Evolutionary conservation across 23 red algal genomes (phyloP).

Genomic region (Gracilaria gracilis): DNA sequence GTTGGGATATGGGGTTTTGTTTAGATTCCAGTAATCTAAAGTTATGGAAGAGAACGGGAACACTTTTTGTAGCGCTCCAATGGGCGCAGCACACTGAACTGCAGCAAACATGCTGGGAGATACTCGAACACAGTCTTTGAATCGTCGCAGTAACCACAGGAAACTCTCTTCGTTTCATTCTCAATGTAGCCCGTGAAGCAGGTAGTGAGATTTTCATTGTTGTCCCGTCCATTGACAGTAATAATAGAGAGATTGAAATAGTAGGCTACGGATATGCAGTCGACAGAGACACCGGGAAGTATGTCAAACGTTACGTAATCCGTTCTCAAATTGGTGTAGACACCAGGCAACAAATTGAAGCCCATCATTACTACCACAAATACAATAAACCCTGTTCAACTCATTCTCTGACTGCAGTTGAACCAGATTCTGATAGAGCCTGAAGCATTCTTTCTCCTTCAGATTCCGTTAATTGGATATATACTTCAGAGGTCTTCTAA

Average conservation of each 20-base stretch:
- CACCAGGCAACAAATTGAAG: not conserved
- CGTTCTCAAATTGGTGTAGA: not conserved
- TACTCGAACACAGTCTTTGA: not conserved
- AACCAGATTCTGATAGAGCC: not conserved
- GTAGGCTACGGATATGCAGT: not conserved
- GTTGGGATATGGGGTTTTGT: not conserved
- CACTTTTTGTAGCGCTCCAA: not conserved
- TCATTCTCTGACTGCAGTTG: not conserved
- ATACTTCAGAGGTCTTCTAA: not conserved
- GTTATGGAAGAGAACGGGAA: not conserved
- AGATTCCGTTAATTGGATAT: not conserved
- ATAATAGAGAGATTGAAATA: not conserved
- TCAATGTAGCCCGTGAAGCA: no score
- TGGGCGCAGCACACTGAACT: not conserved
- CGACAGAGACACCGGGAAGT: not conserved
- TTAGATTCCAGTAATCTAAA: not conserved
- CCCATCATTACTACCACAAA: not conserved
- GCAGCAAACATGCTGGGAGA: not conserved
- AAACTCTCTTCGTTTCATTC: not conserved
- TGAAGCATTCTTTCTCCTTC: not conserved
- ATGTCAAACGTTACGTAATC: conserved; percentile 11
- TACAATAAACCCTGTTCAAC: not conserved
- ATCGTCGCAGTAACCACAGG: not conserved
- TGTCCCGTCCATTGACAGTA: not conserved
- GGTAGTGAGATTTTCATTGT: not conserved